Conservation (phyloP, 768 basidiomycete species). For the Rhizopogon sp. region DNA sequence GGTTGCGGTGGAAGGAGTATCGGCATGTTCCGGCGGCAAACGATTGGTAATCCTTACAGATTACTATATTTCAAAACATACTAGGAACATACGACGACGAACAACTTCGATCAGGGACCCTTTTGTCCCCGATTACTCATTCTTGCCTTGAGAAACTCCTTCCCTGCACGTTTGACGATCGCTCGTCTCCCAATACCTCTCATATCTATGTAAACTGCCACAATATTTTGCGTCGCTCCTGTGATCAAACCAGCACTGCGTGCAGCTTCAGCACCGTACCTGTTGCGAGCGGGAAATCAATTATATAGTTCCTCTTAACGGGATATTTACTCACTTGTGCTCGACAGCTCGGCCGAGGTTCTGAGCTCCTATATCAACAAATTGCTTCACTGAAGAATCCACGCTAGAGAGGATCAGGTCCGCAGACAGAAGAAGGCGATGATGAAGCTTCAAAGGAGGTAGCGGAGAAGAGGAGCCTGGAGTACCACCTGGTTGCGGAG, state of each 20-base stretch:
- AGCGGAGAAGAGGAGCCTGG: slow-evolving; percentile 5
- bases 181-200: slow-evolving; percentile 67
- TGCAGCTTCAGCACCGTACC: slow-evolving; percentile 62
- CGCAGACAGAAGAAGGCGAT: slow-evolving; percentile 54
- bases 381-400: slow-evolving; percentile 49
- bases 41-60: no score
- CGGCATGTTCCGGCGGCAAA: no score
- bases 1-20: no score
- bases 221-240: slow-evolving; percentile 66
- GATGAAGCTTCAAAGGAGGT: slow-evolving; percentile 32
- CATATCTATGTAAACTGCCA: slow-evolving; percentile 74
- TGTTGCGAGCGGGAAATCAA: slow-evolving; percentile 10
- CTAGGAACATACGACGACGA: background rate
- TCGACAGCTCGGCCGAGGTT: slow-evolving; percentile 45
- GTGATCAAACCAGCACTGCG: slow-evolving; percentile 54
- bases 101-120: background rate
- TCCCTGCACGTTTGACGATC: slow-evolving; percentile 58
- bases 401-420: slow-evolving; percentile 62
- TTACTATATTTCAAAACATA: no score
- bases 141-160: slow-evolving; percentile 48
- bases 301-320: background rate
- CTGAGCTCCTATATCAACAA: slow-evolving; percentile 47
- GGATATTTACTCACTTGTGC: slow-evolving; percentile 43
- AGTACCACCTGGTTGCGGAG: slow-evolving; percentile 8
- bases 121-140: slow-evolving; percentile 10